These are phyloP conservation scores for Cyberlindnera mrakii DNA, from an alignment of 805 yeast genomes.

Conservation along the genomic window DNA sequence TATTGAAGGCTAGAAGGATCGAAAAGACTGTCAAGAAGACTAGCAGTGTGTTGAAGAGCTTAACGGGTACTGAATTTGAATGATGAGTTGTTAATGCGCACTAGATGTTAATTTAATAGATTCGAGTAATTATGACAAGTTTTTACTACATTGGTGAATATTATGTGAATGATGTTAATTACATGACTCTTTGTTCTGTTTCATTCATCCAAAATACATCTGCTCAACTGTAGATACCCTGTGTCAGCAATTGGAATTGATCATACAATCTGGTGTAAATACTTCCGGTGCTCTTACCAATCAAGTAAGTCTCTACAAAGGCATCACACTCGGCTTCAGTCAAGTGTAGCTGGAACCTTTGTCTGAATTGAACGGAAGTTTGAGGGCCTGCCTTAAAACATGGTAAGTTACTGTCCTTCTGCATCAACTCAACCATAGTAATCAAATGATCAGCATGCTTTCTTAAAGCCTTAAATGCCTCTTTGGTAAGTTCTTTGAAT, in stretches of 20 bases:
- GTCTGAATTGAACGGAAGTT: slow-evolving; percentile 72
- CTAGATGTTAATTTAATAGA: background rate
- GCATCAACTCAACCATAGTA: slow-evolving; percentile 89
- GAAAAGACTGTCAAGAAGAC: slow-evolving; percentile 9
- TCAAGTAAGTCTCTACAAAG: slow-evolving; percentile 71
- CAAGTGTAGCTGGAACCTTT: slow-evolving; percentile 75
- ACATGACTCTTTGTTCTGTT: background rate
- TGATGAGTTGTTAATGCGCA: background rate
- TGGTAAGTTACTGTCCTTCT: slow-evolving; percentile 81
- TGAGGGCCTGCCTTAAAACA: slow-evolving; percentile 86
- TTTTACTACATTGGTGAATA: too few relatives aligned
- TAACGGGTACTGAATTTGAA: slow-evolving; percentile 9
- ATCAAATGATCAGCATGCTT: slow-evolving; percentile 68
- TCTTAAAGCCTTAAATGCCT: slow-evolving; percentile 70
- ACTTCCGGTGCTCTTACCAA: slow-evolving; percentile 80
- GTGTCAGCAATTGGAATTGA: slow-evolving; percentile 90
- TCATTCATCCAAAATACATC: background rate
- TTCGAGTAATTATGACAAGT: background rate
- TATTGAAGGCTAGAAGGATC: slow-evolving; percentile 20
- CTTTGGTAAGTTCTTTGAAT: slow-evolving; percentile 59
- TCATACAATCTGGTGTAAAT: slow-evolving; percentile 89
- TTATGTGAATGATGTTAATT: background rate
- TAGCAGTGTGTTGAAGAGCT: slow-evolving; percentile 9
- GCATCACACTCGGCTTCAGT: slow-evolving; percentile 65
- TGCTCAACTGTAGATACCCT: slow-evolving; percentile 75